Evolutionary conservation across 257 asterid species (phyloP), one percentile per base, ranked within the genome.

Genomic region (Ajuga chamaepitys): DNA sequence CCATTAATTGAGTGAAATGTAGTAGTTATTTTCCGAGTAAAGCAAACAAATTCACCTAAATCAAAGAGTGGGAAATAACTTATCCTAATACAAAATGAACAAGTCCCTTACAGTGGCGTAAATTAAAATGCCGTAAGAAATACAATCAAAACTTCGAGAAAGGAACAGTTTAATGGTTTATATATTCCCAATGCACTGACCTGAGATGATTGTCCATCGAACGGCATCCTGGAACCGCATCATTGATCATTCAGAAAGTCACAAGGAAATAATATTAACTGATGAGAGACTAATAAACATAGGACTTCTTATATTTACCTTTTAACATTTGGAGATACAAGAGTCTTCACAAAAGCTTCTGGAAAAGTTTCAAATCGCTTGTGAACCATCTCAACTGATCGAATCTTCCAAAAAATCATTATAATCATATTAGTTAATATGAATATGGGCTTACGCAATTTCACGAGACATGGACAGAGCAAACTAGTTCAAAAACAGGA

Each of bases 301-400:
- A 61, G 34, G 17, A 67, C 17, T 57, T 16, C 35, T 58, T 16
- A 57, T 25, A 62, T 46, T 66, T 59, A 88, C 97, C 95, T 81
- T 85, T 79, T 88, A 37, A 78, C 76, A 78, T 68, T 76, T 35
- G 83, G 80, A 58, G 97, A 88, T 25, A 83, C 95, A 46, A 94
- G 95, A 72, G 82, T 87, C 74, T 83, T 83, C 80, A 77, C 92
- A 77, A 94, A 94, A 55, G 96, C 99, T 72, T 84, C 89, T 11
- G 99, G 99, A 75, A 94, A 94, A 87, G 91, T 94, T 81, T 90
- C 96, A 74, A 94, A 94, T 55, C 99, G 91, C 79, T 86, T 84
- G 77, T 89, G 97, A 71, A 93, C 95, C 99, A 93, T 93, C 75
- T 89, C 95, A 66, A 87, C 81, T 21, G 99, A 87, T 73, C 99